phyloP scores from a whole-genome alignment of 2,329 filamentous ascomycete species.

The Paraconiothyrium brasiliense region DNA sequence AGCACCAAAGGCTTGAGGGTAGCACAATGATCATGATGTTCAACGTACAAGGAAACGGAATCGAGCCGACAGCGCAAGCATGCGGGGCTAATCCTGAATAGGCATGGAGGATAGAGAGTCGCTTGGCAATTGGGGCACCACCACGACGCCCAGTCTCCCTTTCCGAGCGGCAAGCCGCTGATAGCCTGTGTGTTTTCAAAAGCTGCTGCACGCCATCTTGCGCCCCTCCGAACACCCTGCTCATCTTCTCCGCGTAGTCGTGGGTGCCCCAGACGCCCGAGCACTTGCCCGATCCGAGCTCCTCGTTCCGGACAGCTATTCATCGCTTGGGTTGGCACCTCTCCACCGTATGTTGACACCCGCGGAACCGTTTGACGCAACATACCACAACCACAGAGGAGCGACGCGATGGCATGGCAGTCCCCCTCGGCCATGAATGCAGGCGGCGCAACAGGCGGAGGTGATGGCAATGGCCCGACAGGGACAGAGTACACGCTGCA shows the following conservation, averaged over 20 bases:
- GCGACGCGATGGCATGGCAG: conserved; percentile 72
- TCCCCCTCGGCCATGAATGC: conserved; percentile 70
- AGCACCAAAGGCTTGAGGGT: conserved; percentile 20
- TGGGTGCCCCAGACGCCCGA: conserved; percentile 13
- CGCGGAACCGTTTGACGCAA: conserved; percentile 17
- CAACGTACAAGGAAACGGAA: conserved; percentile 15
- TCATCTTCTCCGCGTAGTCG: conserved; percentile 14
- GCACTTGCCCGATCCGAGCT: conserved; percentile 33
- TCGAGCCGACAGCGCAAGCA: not conserved
- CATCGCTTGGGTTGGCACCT: conserved; percentile 32
- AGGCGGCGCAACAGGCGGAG: conserved; percentile 61
- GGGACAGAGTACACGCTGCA: conserved; percentile 78
- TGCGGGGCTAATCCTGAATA: conserved; percentile 10
- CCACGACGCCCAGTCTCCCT: conserved; percentile 21
- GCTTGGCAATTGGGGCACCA: conserved; percentile 20
- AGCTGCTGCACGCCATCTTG: conserved; percentile 24
- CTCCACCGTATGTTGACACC: conserved; percentile 35
- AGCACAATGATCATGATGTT: conserved; percentile 24
- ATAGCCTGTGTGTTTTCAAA: conserved; percentile 5
- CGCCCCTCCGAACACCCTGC: conserved; percentile 1
- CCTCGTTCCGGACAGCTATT: conserved; percentile 39
- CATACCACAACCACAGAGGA: conserved; percentile 26
- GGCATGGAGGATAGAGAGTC: conserved; percentile 1
- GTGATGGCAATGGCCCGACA: conserved; percentile 60
- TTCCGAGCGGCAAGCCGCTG: conserved; percentile 14